These are phyloP conservation scores for Citrus reticulata DNA, from an alignment of 345 rosid genomes.

Conservation along the genomic window DNA sequence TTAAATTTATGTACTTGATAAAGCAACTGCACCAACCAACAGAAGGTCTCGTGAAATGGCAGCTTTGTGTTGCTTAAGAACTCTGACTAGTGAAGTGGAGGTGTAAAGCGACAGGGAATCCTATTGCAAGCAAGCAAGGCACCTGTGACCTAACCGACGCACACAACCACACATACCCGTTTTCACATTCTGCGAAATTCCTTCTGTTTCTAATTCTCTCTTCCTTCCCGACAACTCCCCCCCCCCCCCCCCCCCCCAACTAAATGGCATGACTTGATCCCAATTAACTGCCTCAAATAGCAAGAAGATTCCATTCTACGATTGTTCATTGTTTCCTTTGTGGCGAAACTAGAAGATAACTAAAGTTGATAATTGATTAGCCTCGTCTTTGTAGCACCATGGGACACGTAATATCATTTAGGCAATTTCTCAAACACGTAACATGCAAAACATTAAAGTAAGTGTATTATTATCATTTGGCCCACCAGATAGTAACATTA, in stretches of 20 bases:
- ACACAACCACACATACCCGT: not conserved
- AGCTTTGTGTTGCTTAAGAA: constrained; percentile 42
- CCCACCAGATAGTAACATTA: no score
- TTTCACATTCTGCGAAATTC: not conserved
- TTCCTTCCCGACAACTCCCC: not conserved
- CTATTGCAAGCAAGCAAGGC: constrained; percentile 29
- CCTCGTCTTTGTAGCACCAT: not conserved
- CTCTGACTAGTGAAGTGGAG: constrained; percentile 17
- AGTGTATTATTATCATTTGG: not conserved
- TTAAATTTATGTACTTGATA: constrained; percentile 11
- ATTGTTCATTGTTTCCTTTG: not conserved
- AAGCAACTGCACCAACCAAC: constrained; percentile 24
- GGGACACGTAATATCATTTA: not conserved
- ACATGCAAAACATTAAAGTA: not conserved
- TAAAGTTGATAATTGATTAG: not conserved
- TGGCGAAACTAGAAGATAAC: not conserved
- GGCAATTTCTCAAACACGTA: not conserved
- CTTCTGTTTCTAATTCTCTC: not conserved
- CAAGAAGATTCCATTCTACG: not conserved
- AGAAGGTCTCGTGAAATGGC: constrained; percentile 26
- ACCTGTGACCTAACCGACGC: constrained; percentile 16
- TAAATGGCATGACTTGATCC: no score
- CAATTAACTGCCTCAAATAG: not conserved
- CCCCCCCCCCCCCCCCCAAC: not conserved
- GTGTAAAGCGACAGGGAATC: constrained; percentile 39